Conservation (phyloP, 2,329 filamentous ascomycete species). For the Fusarium coffeatum region DNA sequence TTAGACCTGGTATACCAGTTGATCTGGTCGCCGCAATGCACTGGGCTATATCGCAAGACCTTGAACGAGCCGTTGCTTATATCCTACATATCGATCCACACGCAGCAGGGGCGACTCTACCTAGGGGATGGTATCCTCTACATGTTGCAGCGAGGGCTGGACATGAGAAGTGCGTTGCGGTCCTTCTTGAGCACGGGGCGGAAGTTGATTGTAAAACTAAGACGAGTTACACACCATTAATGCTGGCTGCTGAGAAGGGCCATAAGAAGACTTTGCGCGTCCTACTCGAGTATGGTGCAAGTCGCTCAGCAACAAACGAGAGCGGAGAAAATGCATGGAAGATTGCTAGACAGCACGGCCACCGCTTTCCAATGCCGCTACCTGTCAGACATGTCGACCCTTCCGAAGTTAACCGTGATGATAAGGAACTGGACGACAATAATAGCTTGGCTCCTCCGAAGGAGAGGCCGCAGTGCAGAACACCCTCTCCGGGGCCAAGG, state of each 20-base stretch:
- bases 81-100: slow-evolving; percentile 15
- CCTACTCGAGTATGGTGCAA: slow-evolving; percentile 1
- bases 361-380: background rate
- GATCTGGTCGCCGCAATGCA: background rate
- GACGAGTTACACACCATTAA: slow-evolving; percentile 18
- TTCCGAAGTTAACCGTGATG: background rate
- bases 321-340: slow-evolving; percentile 2
- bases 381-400: background rate
- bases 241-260: slow-evolving; percentile 23
- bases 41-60: slow-evolving; percentile 6
- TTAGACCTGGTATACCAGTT: background rate
- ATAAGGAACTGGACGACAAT: background rate
- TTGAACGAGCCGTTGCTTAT: slow-evolving; percentile 4
- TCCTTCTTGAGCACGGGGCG: slow-evolving; percentile 17
- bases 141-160: slow-evolving; percentile 17
- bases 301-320: background rate
- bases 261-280: background rate
- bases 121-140: slow-evolving; percentile 17
- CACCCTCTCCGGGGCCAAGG: background rate
- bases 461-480: background rate
- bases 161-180: background rate
- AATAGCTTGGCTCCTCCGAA: background rate
- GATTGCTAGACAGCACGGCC: background rate
- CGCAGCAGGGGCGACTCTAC: background rate
- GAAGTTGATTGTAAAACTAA: slow-evolving; percentile 20